These are phyloP conservation scores for Ogataea chonburiensis DNA, from an alignment of 805 yeast genomes.

Conservation along the genomic window DNA sequence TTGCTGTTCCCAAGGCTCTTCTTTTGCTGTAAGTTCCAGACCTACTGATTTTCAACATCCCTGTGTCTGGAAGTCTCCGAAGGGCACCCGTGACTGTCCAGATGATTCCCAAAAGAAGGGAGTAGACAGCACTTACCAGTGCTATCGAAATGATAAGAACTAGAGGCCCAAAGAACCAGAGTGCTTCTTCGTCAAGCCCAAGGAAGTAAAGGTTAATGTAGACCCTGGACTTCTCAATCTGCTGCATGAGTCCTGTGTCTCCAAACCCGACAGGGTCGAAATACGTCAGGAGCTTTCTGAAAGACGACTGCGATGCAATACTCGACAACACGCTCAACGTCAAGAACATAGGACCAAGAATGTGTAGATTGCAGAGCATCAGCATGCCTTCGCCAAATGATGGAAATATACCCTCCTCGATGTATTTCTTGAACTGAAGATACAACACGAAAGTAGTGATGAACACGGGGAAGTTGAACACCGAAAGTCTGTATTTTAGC, in stretches of 20 bases:
- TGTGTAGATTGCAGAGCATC: constrained; percentile 33
- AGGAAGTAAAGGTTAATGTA: constrained; percentile 58
- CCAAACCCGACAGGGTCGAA: constrained; percentile 56
- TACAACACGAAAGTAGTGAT: constrained; percentile 51
- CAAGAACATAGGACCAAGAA: constrained; percentile 27
- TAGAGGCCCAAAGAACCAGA: constrained; percentile 60
- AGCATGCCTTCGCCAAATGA: constrained; percentile 47
- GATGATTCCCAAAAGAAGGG: constrained; percentile 29
- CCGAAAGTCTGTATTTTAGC: constrained; percentile 72
- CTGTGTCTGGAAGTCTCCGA: constrained; percentile 13
- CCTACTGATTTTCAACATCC: constrained; percentile 4
- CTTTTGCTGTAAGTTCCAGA: constrained; percentile 19
- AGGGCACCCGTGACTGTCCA: constrained; percentile 25
- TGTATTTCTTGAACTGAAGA: constrained; percentile 52
- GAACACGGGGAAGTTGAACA: constrained; percentile 68
- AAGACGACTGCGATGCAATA: constrained; percentile 32
- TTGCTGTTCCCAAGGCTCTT: constrained; percentile 35
- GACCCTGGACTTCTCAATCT: constrained; percentile 37
- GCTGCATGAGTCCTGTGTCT: constrained; percentile 43
- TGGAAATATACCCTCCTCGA: constrained; percentile 39
- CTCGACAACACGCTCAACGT: constrained; percentile 40
- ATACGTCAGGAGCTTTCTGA: constrained; percentile 40
- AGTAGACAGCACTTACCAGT: constrained; percentile 40
- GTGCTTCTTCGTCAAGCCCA: constrained; percentile 58
- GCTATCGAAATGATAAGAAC: constrained; percentile 48